Conservation (phyloP, 1,284 basidiomycete genomes). For the Marasmius oreades region DNA sequence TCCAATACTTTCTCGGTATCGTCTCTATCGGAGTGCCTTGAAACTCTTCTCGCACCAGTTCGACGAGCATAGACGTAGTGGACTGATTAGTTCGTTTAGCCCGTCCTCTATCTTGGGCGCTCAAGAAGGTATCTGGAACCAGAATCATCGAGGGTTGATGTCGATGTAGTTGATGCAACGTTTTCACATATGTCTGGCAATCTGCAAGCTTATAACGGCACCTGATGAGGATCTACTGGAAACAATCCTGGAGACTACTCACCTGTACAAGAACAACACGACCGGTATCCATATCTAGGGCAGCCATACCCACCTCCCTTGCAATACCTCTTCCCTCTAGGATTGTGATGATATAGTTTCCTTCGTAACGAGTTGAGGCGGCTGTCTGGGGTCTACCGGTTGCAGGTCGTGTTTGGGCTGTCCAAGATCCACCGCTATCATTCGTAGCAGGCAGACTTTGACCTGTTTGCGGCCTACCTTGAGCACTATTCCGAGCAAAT, state of each 20-base stretch:
- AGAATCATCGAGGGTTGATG: constrained; percentile 72
- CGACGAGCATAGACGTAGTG: constrained; percentile 61
- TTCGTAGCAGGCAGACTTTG: background rate
- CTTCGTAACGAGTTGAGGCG: constrained; percentile 54
- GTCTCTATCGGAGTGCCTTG: constrained; percentile 62
- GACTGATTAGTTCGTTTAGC: constrained; percentile 35
- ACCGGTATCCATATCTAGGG: constrained; percentile 79
- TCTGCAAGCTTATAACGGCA: constrained; percentile 60
- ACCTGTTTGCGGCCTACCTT: background rate
- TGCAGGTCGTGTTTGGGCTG: constrained; percentile 43
- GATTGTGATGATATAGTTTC: constrained; percentile 61
- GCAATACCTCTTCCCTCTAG: constrained; percentile 74
- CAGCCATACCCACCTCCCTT: constrained; percentile 82
- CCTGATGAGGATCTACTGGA: background rate
- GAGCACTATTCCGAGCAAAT: background rate
- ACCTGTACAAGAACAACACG: constrained; percentile 73
- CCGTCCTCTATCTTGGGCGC: constrained; percentile 48
- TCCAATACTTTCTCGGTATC: constrained; percentile 79
- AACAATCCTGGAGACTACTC: background rate
- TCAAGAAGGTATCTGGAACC: constrained; percentile 76
- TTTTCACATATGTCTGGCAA: constrained; percentile 83
- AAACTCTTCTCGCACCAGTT: constrained; percentile 75
- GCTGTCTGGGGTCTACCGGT: constrained; percentile 60
- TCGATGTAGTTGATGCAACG: constrained; percentile 80
- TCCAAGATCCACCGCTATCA: constrained; percentile 23